phyloP scores from a whole-genome alignment of 768 basidiomycete genomes.

The Hemileccinum rubropunctum region DNA sequence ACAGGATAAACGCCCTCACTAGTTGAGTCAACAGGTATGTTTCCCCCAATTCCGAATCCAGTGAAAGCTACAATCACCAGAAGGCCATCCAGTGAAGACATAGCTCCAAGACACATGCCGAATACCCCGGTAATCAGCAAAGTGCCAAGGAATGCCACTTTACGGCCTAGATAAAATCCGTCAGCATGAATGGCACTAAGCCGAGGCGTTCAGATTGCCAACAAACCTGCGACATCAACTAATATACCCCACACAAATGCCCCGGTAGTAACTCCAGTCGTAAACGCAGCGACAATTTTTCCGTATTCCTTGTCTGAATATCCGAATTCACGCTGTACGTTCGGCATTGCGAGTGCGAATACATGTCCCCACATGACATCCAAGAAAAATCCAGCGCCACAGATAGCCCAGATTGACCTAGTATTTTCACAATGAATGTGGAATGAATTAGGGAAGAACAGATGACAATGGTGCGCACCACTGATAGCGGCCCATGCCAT shows the following conservation, averaged over 20 bases:
- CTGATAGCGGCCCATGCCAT: conserved; percentile 17
- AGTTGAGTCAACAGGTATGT: conserved; percentile 14
- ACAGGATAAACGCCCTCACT: background rate
- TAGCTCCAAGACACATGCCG: conserved; percentile 12
- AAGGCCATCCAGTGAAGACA: conserved; percentile 11
- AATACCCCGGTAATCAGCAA: conserved; percentile 11
- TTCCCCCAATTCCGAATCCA: conserved; percentile 15
- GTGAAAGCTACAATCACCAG: conserved; percentile 7
- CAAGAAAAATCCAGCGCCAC: conserved; percentile 9
- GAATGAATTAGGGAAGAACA: background rate
- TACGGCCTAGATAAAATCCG: conserved; percentile 8
- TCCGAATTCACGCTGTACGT: conserved; percentile 15
- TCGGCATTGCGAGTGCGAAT: background rate
- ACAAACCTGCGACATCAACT: conserved; percentile 19
- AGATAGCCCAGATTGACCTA: conserved; percentile 17
- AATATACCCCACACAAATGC: conserved; percentile 14
- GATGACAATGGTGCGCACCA: conserved; percentile 1
- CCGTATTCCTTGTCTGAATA: conserved; percentile 17
- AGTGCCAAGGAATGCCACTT: conserved; percentile 15
- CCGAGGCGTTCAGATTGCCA: background rate
- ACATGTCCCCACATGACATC: conserved; percentile 10
- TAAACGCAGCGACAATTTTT: background rate
- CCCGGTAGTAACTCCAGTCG: conserved; percentile 2
- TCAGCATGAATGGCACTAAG: background rate
- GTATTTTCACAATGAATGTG: background rate